A percentile compares a stretch with the other conserved stretches of the same genome.
These are phyloP conservation scores for Aspergillus sp. DNA, from an alignment of 2,329 filamentous ascomycete genomes.

Conservation along the genomic window DNA sequence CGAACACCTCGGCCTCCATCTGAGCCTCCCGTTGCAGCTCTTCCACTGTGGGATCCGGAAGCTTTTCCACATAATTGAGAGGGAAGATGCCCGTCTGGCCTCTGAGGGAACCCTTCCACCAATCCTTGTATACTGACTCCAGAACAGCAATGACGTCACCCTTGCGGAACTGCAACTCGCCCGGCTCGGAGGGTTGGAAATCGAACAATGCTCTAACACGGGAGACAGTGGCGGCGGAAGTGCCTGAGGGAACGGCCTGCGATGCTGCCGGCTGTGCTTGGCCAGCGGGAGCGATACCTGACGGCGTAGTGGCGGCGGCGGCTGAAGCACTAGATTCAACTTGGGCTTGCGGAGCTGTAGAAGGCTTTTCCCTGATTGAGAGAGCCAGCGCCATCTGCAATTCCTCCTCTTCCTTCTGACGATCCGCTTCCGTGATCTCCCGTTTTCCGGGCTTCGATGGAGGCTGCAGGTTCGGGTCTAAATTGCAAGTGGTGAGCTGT, in stretches of 20 bases:
- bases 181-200: constrained; percentile 89
- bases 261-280: constrained; percentile 43
- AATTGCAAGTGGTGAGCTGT: constrained; percentile 32
- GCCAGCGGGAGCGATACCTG: constrained; percentile 30
- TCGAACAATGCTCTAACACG: constrained; percentile 91
- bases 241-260: constrained; percentile 70
- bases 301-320: constrained; percentile 16
- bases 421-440: constrained; percentile 82
- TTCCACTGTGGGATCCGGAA: constrained; percentile 89
- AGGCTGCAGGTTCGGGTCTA: constrained; percentile 83
- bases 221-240: constrained; percentile 93
- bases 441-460: constrained; percentile 93
- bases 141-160: constrained; percentile 96
- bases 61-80: constrained; percentile 96
- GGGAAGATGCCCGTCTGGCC: constrained; percentile 98
- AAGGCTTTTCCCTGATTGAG: constrained; percentile 80
- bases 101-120: constrained; percentile 95
- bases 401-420: constrained; percentile 95
- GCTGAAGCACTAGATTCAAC: constrained; percentile 34
- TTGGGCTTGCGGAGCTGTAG: constrained; percentile 34
- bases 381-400: constrained; percentile 92
- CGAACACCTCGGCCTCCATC: constrained; percentile 82
- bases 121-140: constrained; percentile 98
- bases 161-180: constrained; percentile 93
- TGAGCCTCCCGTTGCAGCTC: constrained; percentile 93